Percentiles rank a stretch among this genome's conserved stretches.
Conservation (phyloP, 768 basidiomycete species). For the Termitomyces sp. region DNA sequence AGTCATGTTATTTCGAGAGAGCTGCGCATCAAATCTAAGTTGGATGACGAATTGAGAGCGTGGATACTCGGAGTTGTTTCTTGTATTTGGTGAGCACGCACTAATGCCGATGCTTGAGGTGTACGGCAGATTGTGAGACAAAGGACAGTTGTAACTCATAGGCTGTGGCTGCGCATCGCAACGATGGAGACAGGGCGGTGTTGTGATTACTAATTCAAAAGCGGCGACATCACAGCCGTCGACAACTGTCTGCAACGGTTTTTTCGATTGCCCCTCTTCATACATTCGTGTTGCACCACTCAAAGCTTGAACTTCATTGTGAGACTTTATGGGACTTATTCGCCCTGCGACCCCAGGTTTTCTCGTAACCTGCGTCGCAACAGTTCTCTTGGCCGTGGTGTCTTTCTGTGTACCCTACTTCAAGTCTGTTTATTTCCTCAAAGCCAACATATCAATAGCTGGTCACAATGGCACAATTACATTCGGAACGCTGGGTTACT, state of each 20-base stretch:
- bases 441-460: slow-evolving; percentile 51
- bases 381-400: slow-evolving; percentile 76
- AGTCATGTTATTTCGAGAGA: background rate
- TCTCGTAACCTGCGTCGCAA: slow-evolving; percentile 73
- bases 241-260: background rate
- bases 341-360: slow-evolving; percentile 91
- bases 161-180: background rate
- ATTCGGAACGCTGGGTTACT: slow-evolving; percentile 91
- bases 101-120: background rate
- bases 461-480: slow-evolving; percentile 58
- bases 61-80: background rate
- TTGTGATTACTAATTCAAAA: background rate
- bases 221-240: background rate
- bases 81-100: background rate
- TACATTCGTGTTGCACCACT: background rate
- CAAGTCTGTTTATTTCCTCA: slow-evolving; percentile 87
- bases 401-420: slow-evolving; percentile 88
- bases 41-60: background rate
- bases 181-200: background rate
- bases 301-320: background rate
- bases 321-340: slow-evolving; percentile 48
- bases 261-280: background rate
- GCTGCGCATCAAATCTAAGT: background rate
- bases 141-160: background rate
- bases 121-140: background rate